Percentiles rank a stretch among this genome's conserved stretches.
Evolutionary conservation across 2,329 filamentous ascomycete genomes (phyloP).

Genomic region (Fusarium torreyae): DNA sequence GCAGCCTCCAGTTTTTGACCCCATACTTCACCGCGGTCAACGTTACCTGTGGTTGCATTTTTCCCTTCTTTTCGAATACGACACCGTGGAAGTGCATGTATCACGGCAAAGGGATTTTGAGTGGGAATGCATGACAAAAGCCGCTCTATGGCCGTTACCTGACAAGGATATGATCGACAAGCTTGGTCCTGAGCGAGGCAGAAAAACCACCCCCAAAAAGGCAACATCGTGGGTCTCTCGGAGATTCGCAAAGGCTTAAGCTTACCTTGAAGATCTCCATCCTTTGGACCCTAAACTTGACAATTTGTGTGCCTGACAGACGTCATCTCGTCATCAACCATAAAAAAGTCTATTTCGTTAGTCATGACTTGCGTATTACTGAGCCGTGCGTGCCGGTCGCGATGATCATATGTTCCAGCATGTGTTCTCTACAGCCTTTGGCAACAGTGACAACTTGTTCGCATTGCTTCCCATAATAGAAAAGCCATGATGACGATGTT

Average conservation of each 20-base stretch:
- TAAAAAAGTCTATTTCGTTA: constrained; percentile 31
- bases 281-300: constrained; percentile 43
- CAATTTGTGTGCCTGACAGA: constrained; percentile 37
- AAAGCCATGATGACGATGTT: constrained; percentile 12
- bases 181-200: constrained; percentile 13
- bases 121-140: constrained; percentile 31
- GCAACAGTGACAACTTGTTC: background rate
- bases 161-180: constrained; percentile 34
- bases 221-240: constrained; percentile 25
- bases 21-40: constrained; percentile 14
- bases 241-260: constrained; percentile 46
- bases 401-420: constrained; percentile 1
- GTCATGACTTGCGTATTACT: constrained; percentile 12
- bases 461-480: constrained; percentile 31
- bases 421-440: background rate
- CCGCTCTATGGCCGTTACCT: constrained; percentile 34
- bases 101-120: constrained; percentile 28
- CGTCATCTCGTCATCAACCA: constrained; percentile 38
- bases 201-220: constrained; percentile 14
- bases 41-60: constrained; percentile 17
- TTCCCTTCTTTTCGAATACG: background rate
- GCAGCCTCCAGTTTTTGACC: constrained; percentile 13
- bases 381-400: constrained; percentile 29
- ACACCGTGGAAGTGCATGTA: constrained; percentile 31
- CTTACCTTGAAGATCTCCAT: constrained; percentile 45